Base-by-base conservation (phyloP, 106 monocot genomes). In the Platanthera guangdongensis region DNA sequence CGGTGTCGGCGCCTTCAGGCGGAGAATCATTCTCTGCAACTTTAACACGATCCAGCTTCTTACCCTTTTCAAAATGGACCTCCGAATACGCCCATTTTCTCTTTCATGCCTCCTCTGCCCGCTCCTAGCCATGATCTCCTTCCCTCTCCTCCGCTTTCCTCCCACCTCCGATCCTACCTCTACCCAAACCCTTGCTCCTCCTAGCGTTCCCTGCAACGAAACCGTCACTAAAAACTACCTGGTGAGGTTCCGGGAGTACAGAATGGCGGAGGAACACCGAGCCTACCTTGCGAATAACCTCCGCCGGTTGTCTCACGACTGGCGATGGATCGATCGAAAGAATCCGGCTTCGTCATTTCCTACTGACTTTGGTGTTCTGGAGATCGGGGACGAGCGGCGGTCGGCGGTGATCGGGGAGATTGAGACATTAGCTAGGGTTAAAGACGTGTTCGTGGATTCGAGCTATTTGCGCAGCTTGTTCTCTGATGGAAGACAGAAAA, bases 291-390 rank as follows among this genome's bases (percentile, higher is more conserved):
- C 85, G 64, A 72, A 48, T 55, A 78, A 78, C 9, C 76, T 94
- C 30, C 72, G 76, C 6, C 73, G 72, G 19, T 68, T 77, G 11
- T 51, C 60, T 6, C 32, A 47, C 48, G 78, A 75, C 11, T 99
- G 94, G 99, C 75, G 79, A 47, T 99, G 99, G 99, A 74, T 92
- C 77, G 90, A 94, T 60, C 74, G 99, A 49, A 78, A 75, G 78
- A 99, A 99, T 81, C 81, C 92, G 4, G 94, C 99, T 1, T 55
- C 80, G 8, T 57, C 75, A 5, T 94, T 90, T 60, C 99, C 94
- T 11, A 99, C 99, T 9, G 99, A 99, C 75, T 99, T 99, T 54
- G 99, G 85, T 50, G 85, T 94, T 30, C 28, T 99, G 73, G 85
- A 83, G 80, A 80, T 99, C 57, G 75, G 76, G n/a, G 92, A 85